Conservation (phyloP, 2,329 filamentous ascomycete genomes). For the Neospermospora avenae region DNA sequence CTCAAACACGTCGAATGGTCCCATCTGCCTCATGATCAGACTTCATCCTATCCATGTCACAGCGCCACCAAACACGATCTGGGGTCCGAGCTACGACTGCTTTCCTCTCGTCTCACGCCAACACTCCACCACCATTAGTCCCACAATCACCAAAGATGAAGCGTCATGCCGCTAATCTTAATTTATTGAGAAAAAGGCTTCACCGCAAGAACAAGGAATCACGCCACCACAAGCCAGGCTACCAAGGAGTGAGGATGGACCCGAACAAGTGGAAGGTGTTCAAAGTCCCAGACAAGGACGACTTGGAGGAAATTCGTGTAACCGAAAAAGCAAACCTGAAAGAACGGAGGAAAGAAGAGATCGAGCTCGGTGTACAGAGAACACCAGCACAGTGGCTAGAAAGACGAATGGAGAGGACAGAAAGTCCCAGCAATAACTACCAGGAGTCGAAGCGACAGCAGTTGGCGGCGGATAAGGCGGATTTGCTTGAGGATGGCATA, state of each 20-base stretch:
- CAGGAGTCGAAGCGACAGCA: neutral
- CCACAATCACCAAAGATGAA: neutral
- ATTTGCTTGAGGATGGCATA: neutral
- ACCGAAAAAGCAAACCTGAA: neutral
- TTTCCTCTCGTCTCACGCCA: neutral
- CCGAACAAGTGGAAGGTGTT: neutral
- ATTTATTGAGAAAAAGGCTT: no score
- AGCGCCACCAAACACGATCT: neutral
- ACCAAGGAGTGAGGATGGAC: neutral
- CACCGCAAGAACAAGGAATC: no score
- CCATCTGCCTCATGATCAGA: neutral
- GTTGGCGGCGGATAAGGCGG: neutral
- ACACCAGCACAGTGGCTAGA: neutral
- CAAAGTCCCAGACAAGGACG: neutral
- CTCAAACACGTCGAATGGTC: neutral
- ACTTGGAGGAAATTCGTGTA: neutral
- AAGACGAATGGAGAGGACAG: neutral
- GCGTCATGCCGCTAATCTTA: neutral
- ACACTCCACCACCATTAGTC: neutral
- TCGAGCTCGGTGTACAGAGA: neutral
- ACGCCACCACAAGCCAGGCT: neutral
- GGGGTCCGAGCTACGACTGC: neutral
- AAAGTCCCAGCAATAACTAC: neutral
- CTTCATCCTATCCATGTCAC: neutral
- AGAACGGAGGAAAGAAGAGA: neutral